A percentile compares a stretch with the other conserved stretches of the same genome.
Evolutionary conservation across 2,329 filamentous ascomycete genomes (phyloP).

Genomic region (Sarocladium kiliense): DNA sequence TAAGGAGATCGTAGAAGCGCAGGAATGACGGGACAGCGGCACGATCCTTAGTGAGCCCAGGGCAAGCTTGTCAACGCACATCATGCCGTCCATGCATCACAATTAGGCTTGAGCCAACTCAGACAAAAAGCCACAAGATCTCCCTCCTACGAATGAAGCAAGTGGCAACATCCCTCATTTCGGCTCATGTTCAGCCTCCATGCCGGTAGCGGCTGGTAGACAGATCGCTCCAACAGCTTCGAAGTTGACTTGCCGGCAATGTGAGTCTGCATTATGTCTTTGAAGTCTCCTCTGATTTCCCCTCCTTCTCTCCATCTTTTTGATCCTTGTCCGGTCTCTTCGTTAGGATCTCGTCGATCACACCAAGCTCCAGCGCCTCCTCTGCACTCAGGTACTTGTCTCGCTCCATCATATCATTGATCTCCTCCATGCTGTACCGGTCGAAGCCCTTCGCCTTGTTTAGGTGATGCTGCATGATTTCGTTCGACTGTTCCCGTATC

Average conservation of each 20-base stretch:
- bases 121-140: too few relatives aligned
- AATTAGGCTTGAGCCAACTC: too few relatives aligned
- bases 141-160: too few relatives aligned
- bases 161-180: too few relatives aligned
- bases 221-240: too few relatives aligned
- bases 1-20: neutral
- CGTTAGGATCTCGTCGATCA: slow-evolving; percentile 84
- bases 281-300: slow-evolving; percentile 1
- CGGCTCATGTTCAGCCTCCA: too few relatives aligned
- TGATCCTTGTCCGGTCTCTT: slow-evolving; percentile 44
- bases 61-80: too few relatives aligned
- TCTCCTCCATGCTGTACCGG: slow-evolving; percentile 72
- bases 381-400: slow-evolving; percentile 90
- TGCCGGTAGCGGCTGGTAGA: too few relatives aligned
- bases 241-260: too few relatives aligned
- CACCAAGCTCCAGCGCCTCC: slow-evolving; percentile 83
- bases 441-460: slow-evolving; percentile 71
- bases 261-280: slow-evolving; percentile 10
- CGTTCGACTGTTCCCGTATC: slow-evolving; percentile 78
- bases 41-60: too few relatives aligned
- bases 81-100: too few relatives aligned
- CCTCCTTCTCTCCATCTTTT: slow-evolving; percentile 26
- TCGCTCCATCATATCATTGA: slow-evolving; percentile 93
- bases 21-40: neutral
- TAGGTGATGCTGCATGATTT: slow-evolving; percentile 83